A percentile compares a stretch with the other conserved stretches of the same genome.
These are phyloP conservation scores for Cladophialophora yegresii DNA, from an alignment of 2,329 filamentous ascomycete species.

Conservation along the genomic window DNA sequence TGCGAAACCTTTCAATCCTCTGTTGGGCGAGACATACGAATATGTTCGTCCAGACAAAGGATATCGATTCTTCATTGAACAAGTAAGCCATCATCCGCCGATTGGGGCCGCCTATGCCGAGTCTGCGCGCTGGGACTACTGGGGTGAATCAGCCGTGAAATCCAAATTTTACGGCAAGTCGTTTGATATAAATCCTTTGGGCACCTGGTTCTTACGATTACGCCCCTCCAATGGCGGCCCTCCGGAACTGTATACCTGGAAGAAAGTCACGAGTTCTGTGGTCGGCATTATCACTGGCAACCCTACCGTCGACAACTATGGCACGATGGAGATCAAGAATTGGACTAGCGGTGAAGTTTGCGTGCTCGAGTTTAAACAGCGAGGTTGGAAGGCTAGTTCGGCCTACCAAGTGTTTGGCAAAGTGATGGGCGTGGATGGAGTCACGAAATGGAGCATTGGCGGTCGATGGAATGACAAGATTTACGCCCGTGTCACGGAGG, in stretches of 20 bases:
- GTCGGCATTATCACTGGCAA: slow-evolving; percentile 97
- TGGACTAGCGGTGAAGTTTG: slow-evolving; percentile 94
- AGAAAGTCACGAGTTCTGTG: slow-evolving; percentile 97
- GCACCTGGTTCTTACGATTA: slow-evolving; percentile 92
- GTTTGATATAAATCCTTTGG: slow-evolving; percentile 93
- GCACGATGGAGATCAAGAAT: slow-evolving; percentile 95
- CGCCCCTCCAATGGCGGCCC: slow-evolving; percentile 73
- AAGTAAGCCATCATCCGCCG: slow-evolving; percentile 96
- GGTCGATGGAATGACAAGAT: slow-evolving; percentile 97
- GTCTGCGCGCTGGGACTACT: slow-evolving; percentile 93
- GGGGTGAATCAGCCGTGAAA: slow-evolving; percentile 88
- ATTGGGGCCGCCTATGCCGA: slow-evolving; percentile 93
- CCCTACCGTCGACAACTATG: slow-evolving; percentile 96
- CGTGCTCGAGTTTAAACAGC: slow-evolving; percentile 85
- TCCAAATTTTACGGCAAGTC: slow-evolving; percentile 98
- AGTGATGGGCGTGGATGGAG: slow-evolving; percentile 75
- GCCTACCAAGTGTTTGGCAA: slow-evolving; percentile 88
- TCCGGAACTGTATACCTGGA: slow-evolving; percentile 95
- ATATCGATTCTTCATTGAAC: slow-evolving; percentile 97
- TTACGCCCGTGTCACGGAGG: slow-evolving; percentile 88
- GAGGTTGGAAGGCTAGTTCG: slow-evolving; percentile 92
- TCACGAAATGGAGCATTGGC: slow-evolving; percentile 83
- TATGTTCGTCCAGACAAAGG: slow-evolving; percentile 95
- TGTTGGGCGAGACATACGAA: slow-evolving; percentile 95
- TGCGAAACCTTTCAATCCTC: slow-evolving; percentile 95